These are phyloP conservation scores for Trypanosoma cruzi DNA, from an alignment of 208 protist species.

Conservation along the genomic window DNA sequence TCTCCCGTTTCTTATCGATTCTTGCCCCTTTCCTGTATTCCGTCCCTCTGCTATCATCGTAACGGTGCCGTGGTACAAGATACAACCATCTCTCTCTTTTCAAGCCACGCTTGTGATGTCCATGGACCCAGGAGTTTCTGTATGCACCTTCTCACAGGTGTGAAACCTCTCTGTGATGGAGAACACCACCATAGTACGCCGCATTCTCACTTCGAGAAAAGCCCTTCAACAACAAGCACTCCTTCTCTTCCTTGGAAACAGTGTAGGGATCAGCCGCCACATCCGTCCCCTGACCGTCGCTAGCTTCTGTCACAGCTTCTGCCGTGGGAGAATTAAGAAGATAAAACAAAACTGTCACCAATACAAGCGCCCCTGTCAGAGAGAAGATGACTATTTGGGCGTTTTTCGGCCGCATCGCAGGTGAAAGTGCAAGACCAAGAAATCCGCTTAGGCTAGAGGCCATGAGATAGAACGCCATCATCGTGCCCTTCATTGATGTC, in stretches of 20 bases:
- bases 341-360: conserved; percentile 44
- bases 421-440: conserved; percentile 59
- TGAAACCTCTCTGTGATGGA: background rate
- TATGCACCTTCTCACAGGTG: background rate
- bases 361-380: conserved; percentile 39
- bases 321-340: conserved; percentile 29
- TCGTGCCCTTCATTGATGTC: conserved; percentile 58
- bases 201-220: background rate
- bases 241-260: background rate
- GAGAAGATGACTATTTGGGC: conserved; percentile 44
- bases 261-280: background rate
- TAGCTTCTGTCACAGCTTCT: background rate
- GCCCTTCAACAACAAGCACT: background rate
- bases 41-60: background rate
- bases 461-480: conserved; percentile 71
- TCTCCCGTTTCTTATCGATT: background rate
- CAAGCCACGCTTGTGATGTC: background rate
- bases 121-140: background rate
- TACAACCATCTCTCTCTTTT: background rate
- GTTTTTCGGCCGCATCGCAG: conserved; percentile 58
- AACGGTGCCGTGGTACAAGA: background rate
- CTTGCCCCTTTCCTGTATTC: background rate
- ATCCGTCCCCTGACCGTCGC: background rate
- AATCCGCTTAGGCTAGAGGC: conserved; percentile 68
- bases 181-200: background rate